A percentile compares a stretch with the other conserved stretches of the same genome.
These are phyloP conservation scores for Cucumis hystrix DNA, from an alignment of 306 rosid species.

Conservation along the genomic window DNA sequence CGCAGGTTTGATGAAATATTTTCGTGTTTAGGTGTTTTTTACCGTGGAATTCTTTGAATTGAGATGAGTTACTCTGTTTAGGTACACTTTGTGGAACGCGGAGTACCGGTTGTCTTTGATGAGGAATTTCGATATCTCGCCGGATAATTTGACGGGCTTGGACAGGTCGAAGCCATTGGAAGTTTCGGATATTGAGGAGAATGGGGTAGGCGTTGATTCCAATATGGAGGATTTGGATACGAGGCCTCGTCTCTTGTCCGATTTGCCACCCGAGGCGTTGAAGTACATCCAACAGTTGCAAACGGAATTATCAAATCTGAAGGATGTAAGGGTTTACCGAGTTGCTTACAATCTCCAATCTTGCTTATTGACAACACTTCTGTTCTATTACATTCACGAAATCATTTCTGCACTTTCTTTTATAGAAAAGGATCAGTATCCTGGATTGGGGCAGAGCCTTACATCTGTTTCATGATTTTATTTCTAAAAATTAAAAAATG, in stretches of 20 bases:
- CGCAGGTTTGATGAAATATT: neutral
- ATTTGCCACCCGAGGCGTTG: constrained; percentile 67
- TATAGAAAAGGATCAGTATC: neutral
- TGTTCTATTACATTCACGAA: neutral
- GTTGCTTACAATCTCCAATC: neutral
- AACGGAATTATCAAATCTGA: constrained; percentile 39
- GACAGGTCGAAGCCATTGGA: constrained; percentile 9
- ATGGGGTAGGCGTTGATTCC: constrained; percentile 21
- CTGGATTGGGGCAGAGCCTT: neutral
- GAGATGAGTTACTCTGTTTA: constrained; percentile 10
- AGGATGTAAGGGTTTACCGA: constrained; percentile 38
- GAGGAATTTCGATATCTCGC: constrained; percentile 68
- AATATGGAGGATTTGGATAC: constrained; percentile 25
- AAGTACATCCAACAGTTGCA: constrained; percentile 59
- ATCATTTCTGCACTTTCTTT: neutral
- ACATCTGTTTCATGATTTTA: too few species aligned
- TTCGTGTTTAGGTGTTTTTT: neutral
- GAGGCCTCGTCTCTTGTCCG: constrained; percentile 31
- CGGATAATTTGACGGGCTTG: constrained; percentile 9
- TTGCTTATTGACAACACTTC: neutral
- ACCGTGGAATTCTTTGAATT: neutral
- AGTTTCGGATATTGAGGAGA: constrained; percentile 21
- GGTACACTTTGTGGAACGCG: constrained; percentile 94
- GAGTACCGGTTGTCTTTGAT: constrained; percentile 74
- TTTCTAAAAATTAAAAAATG: neutral